Evolutionary conservation across 257 asterid genomes (phyloP).

Genomic region (Nicotiana otophora): DNA sequence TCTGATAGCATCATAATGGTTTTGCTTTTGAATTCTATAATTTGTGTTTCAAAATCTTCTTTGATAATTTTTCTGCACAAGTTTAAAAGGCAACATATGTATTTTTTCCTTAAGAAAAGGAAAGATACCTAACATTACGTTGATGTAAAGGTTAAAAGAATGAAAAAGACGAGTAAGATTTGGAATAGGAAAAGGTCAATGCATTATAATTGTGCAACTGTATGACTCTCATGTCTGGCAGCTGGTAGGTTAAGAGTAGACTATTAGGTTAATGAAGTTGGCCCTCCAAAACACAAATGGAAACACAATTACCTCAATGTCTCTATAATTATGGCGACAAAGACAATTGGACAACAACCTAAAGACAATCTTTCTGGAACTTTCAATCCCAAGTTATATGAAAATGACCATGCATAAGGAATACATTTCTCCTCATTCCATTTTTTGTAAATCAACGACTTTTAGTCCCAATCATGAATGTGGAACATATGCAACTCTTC

Average conservation of each 20-base stretch:
- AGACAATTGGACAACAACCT: too few species aligned
- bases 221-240: background rate
- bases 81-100: too few species aligned
- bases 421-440: background rate
- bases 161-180: background rate
- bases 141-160: background rate
- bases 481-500: too few species aligned
- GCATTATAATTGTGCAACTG: background rate
- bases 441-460: background rate
- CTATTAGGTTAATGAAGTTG: background rate
- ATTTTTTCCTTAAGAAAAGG: background rate
- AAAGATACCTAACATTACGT: background rate
- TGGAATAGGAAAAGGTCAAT: background rate
- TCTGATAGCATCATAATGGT: too few species aligned
- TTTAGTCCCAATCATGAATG: too few species aligned
- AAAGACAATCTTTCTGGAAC: too few species aligned
- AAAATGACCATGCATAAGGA: too few species aligned
- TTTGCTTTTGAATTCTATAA: too few species aligned
- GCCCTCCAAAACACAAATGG: background rate
- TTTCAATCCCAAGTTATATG: too few species aligned
- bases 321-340: background rate
- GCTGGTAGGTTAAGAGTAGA: background rate
- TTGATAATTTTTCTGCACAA: too few species aligned
- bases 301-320: too few species aligned
- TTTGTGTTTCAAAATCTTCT: too few species aligned